Evolutionary conservation across 768 basidiomycete genomes (phyloP).

Genomic region (Hydnomerulius pinastri): DNA sequence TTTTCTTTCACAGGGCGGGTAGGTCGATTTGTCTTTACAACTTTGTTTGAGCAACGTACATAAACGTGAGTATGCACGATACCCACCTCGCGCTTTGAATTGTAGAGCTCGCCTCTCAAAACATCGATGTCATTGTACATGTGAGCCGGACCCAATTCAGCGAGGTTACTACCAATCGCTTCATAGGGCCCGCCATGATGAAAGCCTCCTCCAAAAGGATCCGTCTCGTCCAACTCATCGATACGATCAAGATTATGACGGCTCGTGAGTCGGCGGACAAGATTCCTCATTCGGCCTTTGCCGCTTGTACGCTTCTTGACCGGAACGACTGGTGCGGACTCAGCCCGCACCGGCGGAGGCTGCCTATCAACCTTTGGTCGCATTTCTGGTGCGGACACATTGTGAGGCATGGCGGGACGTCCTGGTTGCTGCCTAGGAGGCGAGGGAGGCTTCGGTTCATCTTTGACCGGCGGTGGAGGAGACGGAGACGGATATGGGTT

Average conservation of each 20-base stretch:
- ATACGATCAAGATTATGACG: constrained; percentile 58
- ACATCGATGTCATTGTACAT: constrained; percentile 1
- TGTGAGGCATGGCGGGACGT: neutral
- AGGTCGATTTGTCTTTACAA: constrained; percentile 16
- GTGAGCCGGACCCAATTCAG: constrained; percentile 10
- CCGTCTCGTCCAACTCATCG: constrained; percentile 78
- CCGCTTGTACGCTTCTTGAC: constrained; percentile 8
- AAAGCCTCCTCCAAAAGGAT: constrained; percentile 60
- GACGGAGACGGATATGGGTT: neutral
- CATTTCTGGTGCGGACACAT: neutral
- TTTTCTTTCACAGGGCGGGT: constrained; percentile 10
- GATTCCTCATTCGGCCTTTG: constrained; percentile 25
- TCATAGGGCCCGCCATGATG: constrained; percentile 83
- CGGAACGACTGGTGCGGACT: constrained; percentile 1
- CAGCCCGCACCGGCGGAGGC: neutral
- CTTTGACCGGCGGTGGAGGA: neutral
- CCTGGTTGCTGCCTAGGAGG: neutral
- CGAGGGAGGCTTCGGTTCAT: neutral
- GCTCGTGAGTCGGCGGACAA: constrained; percentile 28
- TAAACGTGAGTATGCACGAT: neutral
- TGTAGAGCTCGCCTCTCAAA: constrained; percentile 1
- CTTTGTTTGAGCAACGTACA: constrained; percentile 8
- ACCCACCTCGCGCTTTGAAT: constrained; percentile 24
- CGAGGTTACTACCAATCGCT: constrained; percentile 41
- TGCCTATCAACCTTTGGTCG: neutral